A percentile compares a stretch with the other conserved stretches of the same genome.
These are phyloP conservation scores for Colletotrichum orbiculare DNA, from an alignment of 2,329 filamentous ascomycete species.

Conservation along the genomic window DNA sequence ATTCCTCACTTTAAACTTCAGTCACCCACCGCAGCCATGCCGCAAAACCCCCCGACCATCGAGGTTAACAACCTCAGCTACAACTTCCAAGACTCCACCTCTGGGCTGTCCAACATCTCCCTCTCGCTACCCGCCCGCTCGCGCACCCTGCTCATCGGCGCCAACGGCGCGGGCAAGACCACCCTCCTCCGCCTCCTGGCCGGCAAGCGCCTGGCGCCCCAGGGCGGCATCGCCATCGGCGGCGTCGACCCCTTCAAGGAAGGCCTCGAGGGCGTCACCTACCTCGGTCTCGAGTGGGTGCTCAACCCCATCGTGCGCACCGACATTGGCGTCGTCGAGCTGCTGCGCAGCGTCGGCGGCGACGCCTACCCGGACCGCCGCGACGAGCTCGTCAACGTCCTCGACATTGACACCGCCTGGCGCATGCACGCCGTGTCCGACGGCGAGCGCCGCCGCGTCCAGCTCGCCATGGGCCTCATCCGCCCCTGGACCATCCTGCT, in stretches of 20 bases:
- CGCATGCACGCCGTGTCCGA: constrained; percentile 96
- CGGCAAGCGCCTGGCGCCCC: constrained; percentile 91
- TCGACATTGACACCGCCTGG: constrained; percentile 93
- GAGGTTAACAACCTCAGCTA: constrained; percentile 83
- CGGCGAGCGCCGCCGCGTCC: constrained; percentile 89
- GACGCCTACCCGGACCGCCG: constrained; percentile 83
- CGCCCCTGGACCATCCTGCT: constrained; percentile 92
- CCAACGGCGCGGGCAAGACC: constrained; percentile 97
- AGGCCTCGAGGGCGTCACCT: constrained; percentile 91
- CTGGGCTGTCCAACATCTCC: constrained; percentile 79
- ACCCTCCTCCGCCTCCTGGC: constrained; percentile 94
- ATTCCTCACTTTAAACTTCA: neutral
- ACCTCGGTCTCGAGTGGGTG: constrained; percentile 97
- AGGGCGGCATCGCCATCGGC: constrained; percentile 77
- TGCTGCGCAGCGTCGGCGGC: constrained; percentile 87
- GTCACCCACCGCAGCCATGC: constrained; percentile 40
- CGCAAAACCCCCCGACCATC: constrained; percentile 68
- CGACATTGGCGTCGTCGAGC: constrained; percentile 90
- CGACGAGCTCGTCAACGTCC: constrained; percentile 86
- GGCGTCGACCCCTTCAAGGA: constrained; percentile 93
- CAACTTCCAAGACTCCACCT: constrained; percentile 85
- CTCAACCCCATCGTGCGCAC: constrained; percentile 95
- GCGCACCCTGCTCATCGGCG: constrained; percentile 91
- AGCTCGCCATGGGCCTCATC: constrained; percentile 94
- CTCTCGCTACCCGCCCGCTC: constrained; percentile 84